These are phyloP conservation scores for Talaromyces nanjingensis DNA, from an alignment of 495 filamentous ascomycete species.

Conservation along the genomic window DNA sequence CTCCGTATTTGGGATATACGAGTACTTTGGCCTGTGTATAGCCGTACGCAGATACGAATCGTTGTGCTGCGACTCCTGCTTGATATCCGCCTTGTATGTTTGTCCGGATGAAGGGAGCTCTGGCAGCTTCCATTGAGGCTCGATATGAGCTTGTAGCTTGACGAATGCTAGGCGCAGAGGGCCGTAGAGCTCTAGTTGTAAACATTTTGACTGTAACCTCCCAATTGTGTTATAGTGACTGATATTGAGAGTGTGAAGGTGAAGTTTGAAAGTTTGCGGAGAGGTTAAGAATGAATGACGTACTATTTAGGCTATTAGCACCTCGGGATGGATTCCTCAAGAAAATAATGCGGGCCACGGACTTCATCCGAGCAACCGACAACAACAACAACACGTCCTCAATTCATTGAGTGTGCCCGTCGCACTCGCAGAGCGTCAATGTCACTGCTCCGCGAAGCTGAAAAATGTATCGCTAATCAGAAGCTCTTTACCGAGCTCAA, in stretches of 20 bases:
- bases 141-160: not conserved
- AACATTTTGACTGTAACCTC: not conserved
- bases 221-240: not conserved
- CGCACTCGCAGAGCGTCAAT: conserved; percentile 22
- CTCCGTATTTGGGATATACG: conserved; percentile 76
- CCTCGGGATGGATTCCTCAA: not conserved
- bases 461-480: conserved; percentile 42
- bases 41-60: conserved; percentile 71
- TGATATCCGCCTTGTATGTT: not conserved
- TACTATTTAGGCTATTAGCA: not conserved
- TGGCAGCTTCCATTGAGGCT: not conserved
- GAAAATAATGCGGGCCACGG: not conserved
- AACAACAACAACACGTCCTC: no score
- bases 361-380: conserved; percentile 1
- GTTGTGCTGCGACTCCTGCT: conserved; percentile 14
- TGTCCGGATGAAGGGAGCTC: conserved; percentile 1
- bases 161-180: not conserved
- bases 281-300: not conserved
- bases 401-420: conserved; percentile 3
- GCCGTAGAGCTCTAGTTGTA: not conserved
- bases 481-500: conserved; percentile 30
- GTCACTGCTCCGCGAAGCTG: conserved; percentile 44
- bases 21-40: conserved; percentile 96
- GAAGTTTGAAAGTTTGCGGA: not conserved
- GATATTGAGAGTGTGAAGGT: not conserved